These are phyloP conservation scores for Jackrogersella multiformis DNA, from an alignment of 495 filamentous ascomycete genomes.

Conservation along the genomic window DNA sequence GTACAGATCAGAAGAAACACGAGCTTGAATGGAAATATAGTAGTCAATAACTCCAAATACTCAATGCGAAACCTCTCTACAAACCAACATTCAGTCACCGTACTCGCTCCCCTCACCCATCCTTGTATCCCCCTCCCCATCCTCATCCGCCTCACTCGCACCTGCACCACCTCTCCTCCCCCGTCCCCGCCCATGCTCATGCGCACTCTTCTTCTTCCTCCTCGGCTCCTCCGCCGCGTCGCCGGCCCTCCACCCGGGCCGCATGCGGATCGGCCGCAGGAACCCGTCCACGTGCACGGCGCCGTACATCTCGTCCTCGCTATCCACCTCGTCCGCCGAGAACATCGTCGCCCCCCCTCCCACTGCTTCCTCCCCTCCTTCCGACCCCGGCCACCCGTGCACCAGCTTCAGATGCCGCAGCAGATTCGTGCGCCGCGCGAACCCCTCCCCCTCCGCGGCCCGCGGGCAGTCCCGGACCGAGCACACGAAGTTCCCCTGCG, in stretches of 20 bases:
- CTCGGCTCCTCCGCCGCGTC: slow-evolving; percentile 19
- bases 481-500: slow-evolving; percentile 41
- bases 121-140: slow-evolving; percentile 30
- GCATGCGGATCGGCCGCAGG: slow-evolving; percentile 51
- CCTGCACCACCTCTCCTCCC: slow-evolving; percentile 6
- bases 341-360: slow-evolving; percentile 21
- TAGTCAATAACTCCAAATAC: background rate
- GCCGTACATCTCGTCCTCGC: slow-evolving; percentile 61
- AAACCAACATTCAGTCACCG: background rate
- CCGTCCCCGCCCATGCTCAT: background rate
- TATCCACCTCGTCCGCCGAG: slow-evolving; percentile 46
- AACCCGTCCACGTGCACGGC: slow-evolving; percentile 65
- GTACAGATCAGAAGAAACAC: too few relatives aligned
- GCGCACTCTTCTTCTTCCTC: slow-evolving; percentile 24
- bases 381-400: slow-evolving; percentile 44
- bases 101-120: slow-evolving; percentile 14
- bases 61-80: background rate
- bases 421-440: slow-evolving; percentile 43
- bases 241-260: slow-evolving; percentile 44
- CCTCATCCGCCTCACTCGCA: slow-evolving; percentile 30
- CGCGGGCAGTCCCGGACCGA: slow-evolving; percentile 46
- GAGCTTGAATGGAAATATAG: background rate
- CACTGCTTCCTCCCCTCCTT: slow-evolving; percentile 5
- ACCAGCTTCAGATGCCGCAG: slow-evolving; percentile 48
- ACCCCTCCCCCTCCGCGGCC: slow-evolving; percentile 42